Evolutionary conservation across 1,284 basidiomycete genomes (phyloP).

Genomic region (Fomitopsis schrenkii): DNA sequence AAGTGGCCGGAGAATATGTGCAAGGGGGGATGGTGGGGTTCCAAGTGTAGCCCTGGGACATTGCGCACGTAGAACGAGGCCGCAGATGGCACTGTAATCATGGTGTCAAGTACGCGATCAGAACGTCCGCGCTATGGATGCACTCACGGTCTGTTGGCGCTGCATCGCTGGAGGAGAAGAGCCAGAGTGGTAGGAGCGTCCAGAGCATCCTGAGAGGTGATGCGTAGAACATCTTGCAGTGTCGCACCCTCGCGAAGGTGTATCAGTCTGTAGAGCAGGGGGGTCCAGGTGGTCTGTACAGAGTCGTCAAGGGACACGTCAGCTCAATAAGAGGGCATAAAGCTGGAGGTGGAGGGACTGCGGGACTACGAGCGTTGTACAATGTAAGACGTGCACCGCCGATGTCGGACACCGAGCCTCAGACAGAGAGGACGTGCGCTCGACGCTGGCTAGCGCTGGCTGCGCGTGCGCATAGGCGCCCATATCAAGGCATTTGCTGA

Average conservation of each 20-base stretch:
- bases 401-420: neutral
- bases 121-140: neutral
- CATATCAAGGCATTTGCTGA: too few relatives aligned
- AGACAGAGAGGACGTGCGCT: neutral
- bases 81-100: slow-evolving; percentile 60
- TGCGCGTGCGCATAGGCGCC: neutral
- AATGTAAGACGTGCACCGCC: neutral
- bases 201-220: slow-evolving; percentile 2
- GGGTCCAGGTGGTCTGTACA: neutral
- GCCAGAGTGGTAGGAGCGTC: neutral
- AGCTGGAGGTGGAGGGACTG: neutral
- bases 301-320: neutral
- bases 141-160: slow-evolving; percentile 43
- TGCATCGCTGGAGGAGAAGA: slow-evolving; percentile 13
- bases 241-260: neutral
- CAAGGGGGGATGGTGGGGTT: slow-evolving; percentile 68
- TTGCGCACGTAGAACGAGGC: slow-evolving; percentile 81
- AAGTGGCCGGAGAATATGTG: slow-evolving; percentile 82
- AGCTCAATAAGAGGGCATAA: neutral
- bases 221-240: neutral
- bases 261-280: neutral
- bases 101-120: neutral
- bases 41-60: slow-evolving; percentile 74
- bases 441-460: neutral
- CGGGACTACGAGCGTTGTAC: neutral